Conservation (phyloP, 2,329 filamentous ascomycete genomes). For the Penicillium fuscoglaucum region DNA sequence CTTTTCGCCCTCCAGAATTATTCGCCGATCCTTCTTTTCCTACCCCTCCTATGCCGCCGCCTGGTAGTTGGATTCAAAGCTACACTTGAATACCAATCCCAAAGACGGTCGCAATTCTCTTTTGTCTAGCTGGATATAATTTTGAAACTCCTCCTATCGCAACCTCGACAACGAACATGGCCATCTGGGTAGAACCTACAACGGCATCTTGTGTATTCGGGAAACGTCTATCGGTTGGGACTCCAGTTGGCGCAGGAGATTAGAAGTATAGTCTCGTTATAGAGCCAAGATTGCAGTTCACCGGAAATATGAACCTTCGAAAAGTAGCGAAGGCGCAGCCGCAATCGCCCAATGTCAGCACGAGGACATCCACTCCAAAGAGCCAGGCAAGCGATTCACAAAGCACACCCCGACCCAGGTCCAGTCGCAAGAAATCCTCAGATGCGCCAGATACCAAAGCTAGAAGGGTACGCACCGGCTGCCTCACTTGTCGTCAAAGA, state of each 20-base stretch:
- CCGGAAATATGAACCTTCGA: slow-evolving; percentile 20
- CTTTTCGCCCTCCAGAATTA: background rate
- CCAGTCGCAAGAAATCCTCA: slow-evolving; percentile 24
- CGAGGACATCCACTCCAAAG: slow-evolving; percentile 18
- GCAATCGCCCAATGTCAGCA: slow-evolving; percentile 11
- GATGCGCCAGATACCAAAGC: slow-evolving; percentile 56
- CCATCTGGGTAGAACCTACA: slow-evolving; percentile 19
- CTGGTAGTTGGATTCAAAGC: background rate
- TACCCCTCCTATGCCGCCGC: slow-evolving; percentile 12
- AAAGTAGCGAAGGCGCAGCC: slow-evolving; percentile 18
- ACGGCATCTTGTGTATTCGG: slow-evolving; percentile 20
- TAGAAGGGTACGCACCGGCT: slow-evolving; percentile 86
- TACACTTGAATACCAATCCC: background rate
- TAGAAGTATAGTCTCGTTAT: slow-evolving; percentile 9
- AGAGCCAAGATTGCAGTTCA: background rate
- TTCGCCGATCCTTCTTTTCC: slow-evolving; percentile 3
- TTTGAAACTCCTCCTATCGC: background rate
- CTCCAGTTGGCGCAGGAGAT: slow-evolving; percentile 21
- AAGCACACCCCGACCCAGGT: slow-evolving; percentile 16
- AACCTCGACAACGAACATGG: slow-evolving; percentile 23
- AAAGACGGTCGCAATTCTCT: background rate
- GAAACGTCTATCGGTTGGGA: slow-evolving; percentile 13
- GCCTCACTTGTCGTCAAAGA: slow-evolving; percentile 82
- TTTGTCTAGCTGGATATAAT: background rate
- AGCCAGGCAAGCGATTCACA: slow-evolving; percentile 21